Conservation (phyloP, 2,329 filamentous ascomycete genomes). For the Penicillium polonicum region DNA sequence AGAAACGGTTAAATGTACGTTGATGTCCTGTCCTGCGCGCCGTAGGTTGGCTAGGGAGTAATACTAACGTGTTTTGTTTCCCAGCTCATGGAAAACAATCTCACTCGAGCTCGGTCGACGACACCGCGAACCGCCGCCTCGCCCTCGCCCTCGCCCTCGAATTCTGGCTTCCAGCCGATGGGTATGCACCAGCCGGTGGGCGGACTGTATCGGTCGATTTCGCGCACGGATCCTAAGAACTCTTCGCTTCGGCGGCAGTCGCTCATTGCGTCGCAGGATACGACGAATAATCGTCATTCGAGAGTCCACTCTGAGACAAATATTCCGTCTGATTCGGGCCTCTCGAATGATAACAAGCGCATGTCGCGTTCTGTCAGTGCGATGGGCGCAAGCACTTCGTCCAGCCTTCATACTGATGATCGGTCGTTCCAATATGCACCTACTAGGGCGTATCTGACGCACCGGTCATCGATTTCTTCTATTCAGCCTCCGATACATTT, state of each 20-base stretch:
- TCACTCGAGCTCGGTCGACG: slow-evolving; percentile 73
- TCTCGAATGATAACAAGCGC: slow-evolving; percentile 40
- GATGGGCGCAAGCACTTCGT: slow-evolving; percentile 37
- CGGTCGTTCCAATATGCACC: slow-evolving; percentile 36
- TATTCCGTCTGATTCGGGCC: slow-evolving; percentile 43
- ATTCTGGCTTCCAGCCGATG: slow-evolving; percentile 25
- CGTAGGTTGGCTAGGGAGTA: not conserved
- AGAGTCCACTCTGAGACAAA: slow-evolving; percentile 64
- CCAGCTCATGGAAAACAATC: slow-evolving; percentile 90
- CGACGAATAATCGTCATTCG: slow-evolving; percentile 51
- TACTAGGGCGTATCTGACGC: slow-evolving; percentile 34
- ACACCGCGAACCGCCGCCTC: slow-evolving; percentile 58
- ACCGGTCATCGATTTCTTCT: slow-evolving; percentile 41
- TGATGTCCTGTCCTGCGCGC: not conserved
- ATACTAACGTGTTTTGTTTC: slow-evolving; percentile 18
- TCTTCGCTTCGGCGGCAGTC: slow-evolving; percentile 46
- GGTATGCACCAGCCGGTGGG: slow-evolving; percentile 40
- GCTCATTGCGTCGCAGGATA: slow-evolving; percentile 36
- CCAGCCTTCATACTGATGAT: slow-evolving; percentile 33
- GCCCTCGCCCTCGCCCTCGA: slow-evolving; percentile 41
- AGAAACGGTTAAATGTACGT: slow-evolving; percentile 79
- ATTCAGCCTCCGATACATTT: slow-evolving; percentile 27
- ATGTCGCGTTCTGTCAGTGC: slow-evolving; percentile 64
- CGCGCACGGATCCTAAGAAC: slow-evolving; percentile 43
- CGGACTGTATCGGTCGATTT: slow-evolving; percentile 45